Conservation (phyloP, 805 yeast species). For the Metschnikowia koreensis region DNA sequence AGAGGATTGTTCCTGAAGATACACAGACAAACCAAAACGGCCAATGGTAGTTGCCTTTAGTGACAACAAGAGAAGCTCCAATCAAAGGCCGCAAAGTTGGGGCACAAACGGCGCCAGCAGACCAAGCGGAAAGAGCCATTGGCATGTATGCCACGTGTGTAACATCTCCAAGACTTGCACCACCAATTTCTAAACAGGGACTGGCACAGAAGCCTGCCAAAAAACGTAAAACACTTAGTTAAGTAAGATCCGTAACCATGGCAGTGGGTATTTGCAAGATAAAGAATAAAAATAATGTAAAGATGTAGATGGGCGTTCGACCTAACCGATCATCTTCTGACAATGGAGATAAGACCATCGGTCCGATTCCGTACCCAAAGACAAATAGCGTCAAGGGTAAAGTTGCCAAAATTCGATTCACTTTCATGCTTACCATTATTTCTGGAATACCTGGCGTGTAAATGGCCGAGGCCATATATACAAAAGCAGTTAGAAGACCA, state of each 20-base stretch:
- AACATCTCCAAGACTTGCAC: conserved; percentile 55
- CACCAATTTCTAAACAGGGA: conserved; percentile 58
- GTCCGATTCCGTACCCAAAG: conserved; percentile 61
- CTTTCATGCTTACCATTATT: conserved; percentile 45
- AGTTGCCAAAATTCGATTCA: conserved; percentile 43
- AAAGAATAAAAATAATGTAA: conserved; percentile 46
- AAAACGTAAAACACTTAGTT: conserved; percentile 49
- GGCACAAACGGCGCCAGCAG: conserved; percentile 53
- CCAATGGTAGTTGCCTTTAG: conserved; percentile 16
- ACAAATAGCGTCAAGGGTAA: conserved; percentile 56
- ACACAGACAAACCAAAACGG: conserved; percentile 16
- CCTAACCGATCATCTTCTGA: conserved; percentile 56
- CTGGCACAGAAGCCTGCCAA: conserved; percentile 55
- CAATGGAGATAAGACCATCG: conserved; percentile 56
- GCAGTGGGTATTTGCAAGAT: conserved; percentile 59
- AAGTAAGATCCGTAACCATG: conserved; percentile 47
- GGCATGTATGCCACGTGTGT: conserved; percentile 42
- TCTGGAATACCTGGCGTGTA: conserved; percentile 50
- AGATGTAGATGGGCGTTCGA: conserved; percentile 48
- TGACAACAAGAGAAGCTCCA: conserved; percentile 46
- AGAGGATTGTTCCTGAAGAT: conserved; percentile 10
- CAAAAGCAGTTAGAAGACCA: conserved; percentile 48
- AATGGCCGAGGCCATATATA: conserved; percentile 57
- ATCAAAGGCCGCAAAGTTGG: conserved; percentile 57
- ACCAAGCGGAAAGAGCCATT: conserved; percentile 50